These are phyloP conservation scores for Pontederia paniculata DNA, from an alignment of 176 grass and related monocot species.

Conservation along the genomic window DNA sequence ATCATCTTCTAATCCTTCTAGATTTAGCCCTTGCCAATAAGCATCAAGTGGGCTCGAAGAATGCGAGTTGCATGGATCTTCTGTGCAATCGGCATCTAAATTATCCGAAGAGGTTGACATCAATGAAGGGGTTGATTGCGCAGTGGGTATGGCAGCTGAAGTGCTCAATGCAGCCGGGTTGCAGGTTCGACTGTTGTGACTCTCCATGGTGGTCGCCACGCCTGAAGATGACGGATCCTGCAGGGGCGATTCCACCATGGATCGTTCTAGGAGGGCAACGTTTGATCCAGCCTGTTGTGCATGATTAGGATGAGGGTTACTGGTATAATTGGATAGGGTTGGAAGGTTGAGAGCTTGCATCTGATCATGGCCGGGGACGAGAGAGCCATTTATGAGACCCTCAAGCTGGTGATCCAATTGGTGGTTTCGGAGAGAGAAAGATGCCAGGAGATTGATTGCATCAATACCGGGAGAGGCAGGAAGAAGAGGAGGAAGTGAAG, in stretches of 20 bases:
- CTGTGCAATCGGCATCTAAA: not conserved
- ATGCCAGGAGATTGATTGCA: not conserved
- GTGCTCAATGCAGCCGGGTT: too few relatives aligned
- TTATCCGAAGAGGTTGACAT: not conserved
- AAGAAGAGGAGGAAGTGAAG: not conserved
- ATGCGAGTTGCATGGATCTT: not conserved
- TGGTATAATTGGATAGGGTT: not conserved
- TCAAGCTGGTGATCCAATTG: not conserved
- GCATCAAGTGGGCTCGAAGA: not conserved
- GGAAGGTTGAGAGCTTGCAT: not conserved
- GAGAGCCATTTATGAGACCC: not conserved
- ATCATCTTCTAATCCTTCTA: not conserved
- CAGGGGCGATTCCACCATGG: too few relatives aligned
- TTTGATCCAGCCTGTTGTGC: not conserved
- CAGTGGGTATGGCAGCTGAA: too few relatives aligned
- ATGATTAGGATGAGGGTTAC: not conserved
- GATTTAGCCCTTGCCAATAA: not conserved
- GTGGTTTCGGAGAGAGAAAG: not conserved
- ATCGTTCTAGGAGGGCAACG: too few relatives aligned
- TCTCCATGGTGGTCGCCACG: too few relatives aligned
- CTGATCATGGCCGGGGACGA: not conserved
- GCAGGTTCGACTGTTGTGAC: too few relatives aligned
- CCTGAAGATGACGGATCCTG: too few relatives aligned
- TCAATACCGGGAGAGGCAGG: not conserved
- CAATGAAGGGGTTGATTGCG: too few relatives aligned